phyloP scores from a whole-genome alignment of 169 alveolate genomes.

The Eimeria maxima region DNA sequence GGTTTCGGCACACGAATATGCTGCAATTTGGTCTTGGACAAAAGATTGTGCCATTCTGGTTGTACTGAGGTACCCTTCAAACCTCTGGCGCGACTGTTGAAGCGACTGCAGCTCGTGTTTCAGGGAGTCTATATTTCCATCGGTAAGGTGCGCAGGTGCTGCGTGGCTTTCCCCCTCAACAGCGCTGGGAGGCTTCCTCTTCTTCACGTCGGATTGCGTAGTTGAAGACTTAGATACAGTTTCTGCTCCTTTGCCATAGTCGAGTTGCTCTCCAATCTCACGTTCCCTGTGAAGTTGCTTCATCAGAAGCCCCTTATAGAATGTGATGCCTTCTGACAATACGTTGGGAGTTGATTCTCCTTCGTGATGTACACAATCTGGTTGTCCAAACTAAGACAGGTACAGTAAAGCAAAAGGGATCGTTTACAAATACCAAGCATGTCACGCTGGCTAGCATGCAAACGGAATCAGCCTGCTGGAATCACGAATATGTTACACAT shows the following conservation, averaged over 20 bases:
- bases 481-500: no score
- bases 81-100: constrained; percentile 70
- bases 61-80: constrained; percentile 34
- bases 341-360: constrained; percentile 32
- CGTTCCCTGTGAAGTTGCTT: constrained; percentile 77
- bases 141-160: background rate
- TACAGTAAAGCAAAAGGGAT: background rate
- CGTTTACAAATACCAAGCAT: background rate
- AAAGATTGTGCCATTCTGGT: constrained; percentile 46
- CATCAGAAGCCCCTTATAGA: constrained; percentile 55
- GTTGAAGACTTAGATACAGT: constrained; percentile 1
- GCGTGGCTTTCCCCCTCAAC: constrained; percentile 42
- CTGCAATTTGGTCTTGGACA: constrained; percentile 54
- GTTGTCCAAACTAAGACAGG: constrained; percentile 60
- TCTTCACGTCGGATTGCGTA: background rate
- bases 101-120: constrained; percentile 63
- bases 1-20: constrained; percentile 35
- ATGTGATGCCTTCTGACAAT: constrained; percentile 51
- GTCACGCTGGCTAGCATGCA: background rate
- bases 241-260: constrained; percentile 27
- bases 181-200: background rate
- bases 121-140: constrained; percentile 1
- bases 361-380: background rate
- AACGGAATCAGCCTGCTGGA: background rate
- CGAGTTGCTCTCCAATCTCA: constrained; percentile 38